Conservation (phyloP, 805 yeast species). For the Tetrapisispora iriomotensis region DNA sequence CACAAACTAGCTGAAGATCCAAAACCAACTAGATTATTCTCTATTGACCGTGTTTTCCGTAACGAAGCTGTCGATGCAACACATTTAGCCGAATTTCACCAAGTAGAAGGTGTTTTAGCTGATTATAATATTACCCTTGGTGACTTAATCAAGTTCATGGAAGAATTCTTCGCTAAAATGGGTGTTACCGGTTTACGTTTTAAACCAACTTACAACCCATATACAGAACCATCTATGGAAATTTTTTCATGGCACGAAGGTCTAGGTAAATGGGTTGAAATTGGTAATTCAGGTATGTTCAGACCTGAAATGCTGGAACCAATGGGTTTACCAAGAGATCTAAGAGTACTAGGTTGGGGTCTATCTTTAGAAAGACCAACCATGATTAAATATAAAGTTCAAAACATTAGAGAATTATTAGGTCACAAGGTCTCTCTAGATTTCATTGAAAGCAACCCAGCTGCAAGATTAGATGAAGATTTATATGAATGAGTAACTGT, state of each 20-base stretch:
- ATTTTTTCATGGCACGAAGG: conserved; percentile 95
- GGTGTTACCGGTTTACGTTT: conserved; percentile 92
- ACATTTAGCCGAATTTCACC: conserved; percentile 98
- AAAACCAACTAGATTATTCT: conserved; percentile 81
- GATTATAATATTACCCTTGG: conserved; percentile 93
- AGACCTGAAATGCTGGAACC: conserved; percentile 98
- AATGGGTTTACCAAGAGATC: conserved; percentile 92
- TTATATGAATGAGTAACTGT: conserved; percentile 29
- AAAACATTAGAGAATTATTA: conserved; percentile 89
- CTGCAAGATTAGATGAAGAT: conserved; percentile 89
- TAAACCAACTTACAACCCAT: conserved; percentile 98
- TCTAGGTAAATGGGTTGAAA: conserved; percentile 94
- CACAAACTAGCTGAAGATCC: conserved; percentile 82
- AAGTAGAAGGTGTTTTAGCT: conserved; percentile 97
- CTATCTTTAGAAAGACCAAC: conserved; percentile 96
- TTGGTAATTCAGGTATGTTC: conserved; percentile 99
- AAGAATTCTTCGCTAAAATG: conserved; percentile 92
- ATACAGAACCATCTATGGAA: conserved; percentile 98
- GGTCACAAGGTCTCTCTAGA: conserved; percentile 96
- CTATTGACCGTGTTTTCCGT: conserved; percentile 97
- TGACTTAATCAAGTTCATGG: conserved; percentile 96
- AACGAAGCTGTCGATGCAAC: conserved; percentile 99
- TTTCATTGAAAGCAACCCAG: conserved; percentile 92
- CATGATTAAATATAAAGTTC: conserved; percentile 94
- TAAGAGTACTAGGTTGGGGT: conserved; percentile 97